Percentiles rank a stretch among this genome's conserved stretches.
phyloP scores from a whole-genome alignment of 2,329 filamentous ascomycete genomes.

The Sphaerulina musiva region DNA sequence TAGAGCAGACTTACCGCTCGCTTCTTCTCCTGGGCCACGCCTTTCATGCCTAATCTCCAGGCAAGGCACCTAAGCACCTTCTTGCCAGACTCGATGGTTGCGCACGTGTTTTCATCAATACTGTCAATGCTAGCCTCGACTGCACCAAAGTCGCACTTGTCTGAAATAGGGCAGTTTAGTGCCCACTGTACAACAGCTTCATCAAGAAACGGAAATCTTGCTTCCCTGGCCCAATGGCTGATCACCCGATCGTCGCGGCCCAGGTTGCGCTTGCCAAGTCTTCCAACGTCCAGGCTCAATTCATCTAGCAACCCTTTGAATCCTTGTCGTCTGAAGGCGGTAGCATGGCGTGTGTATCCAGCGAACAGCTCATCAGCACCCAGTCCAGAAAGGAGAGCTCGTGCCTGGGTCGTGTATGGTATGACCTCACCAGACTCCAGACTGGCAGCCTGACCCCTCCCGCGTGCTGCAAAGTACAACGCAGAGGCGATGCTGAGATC shows the following conservation, averaged over 20 bases:
- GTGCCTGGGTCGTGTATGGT: slow-evolving; percentile 61
- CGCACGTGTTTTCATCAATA: slow-evolving; percentile 10
- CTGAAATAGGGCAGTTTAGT: slow-evolving; percentile 64
- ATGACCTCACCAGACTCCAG: neutral
- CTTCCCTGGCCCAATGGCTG: slow-evolving; percentile 81
- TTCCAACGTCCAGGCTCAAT: slow-evolving; percentile 73
- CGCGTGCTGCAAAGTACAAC: slow-evolving; percentile 88
- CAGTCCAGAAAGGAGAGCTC: slow-evolving; percentile 82
- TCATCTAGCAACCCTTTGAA: slow-evolving; percentile 71
- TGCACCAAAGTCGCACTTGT: slow-evolving; percentile 74
- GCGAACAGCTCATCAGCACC: slow-evolving; percentile 96
- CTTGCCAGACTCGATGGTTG: slow-evolving; percentile 67
- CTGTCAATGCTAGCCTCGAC: slow-evolving; percentile 14
- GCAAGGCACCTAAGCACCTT: slow-evolving; percentile 72
- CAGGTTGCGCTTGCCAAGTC: slow-evolving; percentile 88
- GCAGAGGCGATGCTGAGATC: slow-evolving; percentile 90
- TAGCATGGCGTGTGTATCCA: slow-evolving; percentile 78
- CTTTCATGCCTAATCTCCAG: slow-evolving; percentile 62
- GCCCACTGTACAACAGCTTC: slow-evolving; percentile 80
- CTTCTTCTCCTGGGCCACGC: slow-evolving; percentile 82
- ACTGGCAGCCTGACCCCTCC: slow-evolving; percentile 39
- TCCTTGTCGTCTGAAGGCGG: slow-evolving; percentile 64
- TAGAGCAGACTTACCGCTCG: slow-evolving; percentile 58
- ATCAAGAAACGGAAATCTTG: slow-evolving; percentile 84
- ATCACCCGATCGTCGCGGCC: slow-evolving; percentile 90